These are phyloP conservation scores for Steccherinum ochraceum DNA, from an alignment of 768 basidiomycete species.

Conservation along the genomic window DNA sequence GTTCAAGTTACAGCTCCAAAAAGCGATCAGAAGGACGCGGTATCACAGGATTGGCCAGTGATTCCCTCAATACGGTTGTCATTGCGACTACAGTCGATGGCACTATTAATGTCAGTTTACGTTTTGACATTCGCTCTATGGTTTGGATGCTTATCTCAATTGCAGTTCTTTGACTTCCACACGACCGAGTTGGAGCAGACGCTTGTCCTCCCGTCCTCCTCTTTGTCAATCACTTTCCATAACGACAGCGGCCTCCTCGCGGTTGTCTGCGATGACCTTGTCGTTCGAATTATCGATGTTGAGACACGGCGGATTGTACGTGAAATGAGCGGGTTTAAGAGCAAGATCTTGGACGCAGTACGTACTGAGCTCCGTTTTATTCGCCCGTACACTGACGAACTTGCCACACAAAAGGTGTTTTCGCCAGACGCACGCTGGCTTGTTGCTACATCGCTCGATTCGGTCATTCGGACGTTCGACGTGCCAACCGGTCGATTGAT, in stretches of 20 bases:
- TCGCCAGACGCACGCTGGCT: conserved; percentile 96
- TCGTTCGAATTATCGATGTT: conserved; percentile 82
- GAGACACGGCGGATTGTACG: conserved; percentile 86
- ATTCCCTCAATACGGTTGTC: conserved; percentile 75
- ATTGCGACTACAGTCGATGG: conserved; percentile 88
- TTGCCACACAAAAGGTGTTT: conserved; percentile 56
- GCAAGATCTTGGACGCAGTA: conserved; percentile 86
- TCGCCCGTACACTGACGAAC: not conserved
- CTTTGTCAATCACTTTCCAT: conserved; percentile 70
- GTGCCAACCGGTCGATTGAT: conserved; percentile 90
- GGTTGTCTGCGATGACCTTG: conserved; percentile 78
- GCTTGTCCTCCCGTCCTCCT: conserved; percentile 59
- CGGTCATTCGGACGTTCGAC: conserved; percentile 91
- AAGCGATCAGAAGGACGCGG: conserved; percentile 41
- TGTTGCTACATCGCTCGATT: conserved; percentile 82
- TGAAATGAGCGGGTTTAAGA: conserved; percentile 79
- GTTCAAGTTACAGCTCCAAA: conserved; percentile 26
- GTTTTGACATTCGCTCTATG: too few relatives aligned
- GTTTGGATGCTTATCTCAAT: too few relatives aligned
- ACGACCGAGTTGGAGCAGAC: conserved; percentile 68
- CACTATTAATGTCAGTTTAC: conserved; percentile 70
- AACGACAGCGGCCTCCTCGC: conserved; percentile 83
- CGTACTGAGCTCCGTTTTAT: conserved; percentile 19
- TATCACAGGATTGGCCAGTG: conserved; percentile 80
- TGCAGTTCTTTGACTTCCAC: conserved; percentile 96